These are phyloP conservation scores for Papiliotrema flavescens DNA, from an alignment of 1,284 basidiomycete genomes.

Conservation along the genomic window DNA sequence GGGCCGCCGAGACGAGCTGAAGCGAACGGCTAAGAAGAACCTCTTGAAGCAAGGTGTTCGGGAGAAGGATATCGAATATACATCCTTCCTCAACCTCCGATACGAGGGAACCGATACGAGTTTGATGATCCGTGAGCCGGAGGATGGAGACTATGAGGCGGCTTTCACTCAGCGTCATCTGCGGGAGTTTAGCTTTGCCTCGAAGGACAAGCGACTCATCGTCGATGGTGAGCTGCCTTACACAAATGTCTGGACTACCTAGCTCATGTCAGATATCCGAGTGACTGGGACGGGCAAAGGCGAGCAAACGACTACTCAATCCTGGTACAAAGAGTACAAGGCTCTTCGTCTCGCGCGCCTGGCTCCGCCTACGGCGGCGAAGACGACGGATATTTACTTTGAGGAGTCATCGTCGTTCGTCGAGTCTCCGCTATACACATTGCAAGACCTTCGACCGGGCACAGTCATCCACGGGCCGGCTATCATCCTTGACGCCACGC, in stretches of 20 bases:
- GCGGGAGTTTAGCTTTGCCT: no score
- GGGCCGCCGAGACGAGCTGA: slow-evolving; percentile 64
- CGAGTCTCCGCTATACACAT: slow-evolving; percentile 4
- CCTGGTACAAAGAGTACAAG: no score
- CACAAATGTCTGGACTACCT: no score
- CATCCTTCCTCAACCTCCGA: slow-evolving; percentile 85
- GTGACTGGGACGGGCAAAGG: no score
- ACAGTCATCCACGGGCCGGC: slow-evolving; percentile 5
- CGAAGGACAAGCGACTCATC: no score
- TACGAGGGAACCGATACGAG: slow-evolving; percentile 79
- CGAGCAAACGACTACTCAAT: no score
- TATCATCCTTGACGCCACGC: slow-evolving; percentile 9
- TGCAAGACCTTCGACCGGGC: slow-evolving; percentile 4
- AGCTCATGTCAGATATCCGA: no score
- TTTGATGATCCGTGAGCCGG: slow-evolving; percentile 65
- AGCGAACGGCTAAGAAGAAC: slow-evolving; percentile 61
- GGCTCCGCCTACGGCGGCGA: no score
- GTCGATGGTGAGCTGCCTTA: no score
- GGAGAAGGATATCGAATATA: slow-evolving; percentile 63
- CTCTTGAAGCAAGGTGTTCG: slow-evolving; percentile 76
- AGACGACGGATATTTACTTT: slow-evolving; percentile 3
- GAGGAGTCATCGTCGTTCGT: slow-evolving; percentile 5
- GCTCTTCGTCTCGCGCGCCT: no score
- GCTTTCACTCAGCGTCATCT: no score
- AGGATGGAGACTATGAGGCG: no score